These are phyloP conservation scores for Protea cynaroides DNA, from an alignment of 164 flowering plant genomes.

Conservation along the genomic window DNA sequence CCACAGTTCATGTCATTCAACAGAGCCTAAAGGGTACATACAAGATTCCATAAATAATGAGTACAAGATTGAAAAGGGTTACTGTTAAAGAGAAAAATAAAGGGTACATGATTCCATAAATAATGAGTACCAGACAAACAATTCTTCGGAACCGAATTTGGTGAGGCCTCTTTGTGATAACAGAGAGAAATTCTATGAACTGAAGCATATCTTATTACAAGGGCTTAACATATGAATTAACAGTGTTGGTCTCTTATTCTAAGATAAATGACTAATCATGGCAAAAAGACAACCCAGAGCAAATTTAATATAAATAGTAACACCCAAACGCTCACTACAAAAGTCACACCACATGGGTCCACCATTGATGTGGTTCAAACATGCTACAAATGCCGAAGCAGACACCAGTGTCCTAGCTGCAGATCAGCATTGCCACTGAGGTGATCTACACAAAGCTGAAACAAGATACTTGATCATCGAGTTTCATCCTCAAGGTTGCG, in stretches of 20 bases:
- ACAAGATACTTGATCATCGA: constrained; percentile 29
- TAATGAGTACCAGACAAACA: too few relatives aligned
- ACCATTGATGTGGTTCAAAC: background rate
- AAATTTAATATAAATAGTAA: background rate
- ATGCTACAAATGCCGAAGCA: background rate
- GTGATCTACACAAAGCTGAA: background rate
- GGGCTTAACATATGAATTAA: background rate
- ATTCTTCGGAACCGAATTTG: too few relatives aligned
- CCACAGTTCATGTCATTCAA: too few relatives aligned
- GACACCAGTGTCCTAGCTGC: background rate
- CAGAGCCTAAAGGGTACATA: too few relatives aligned
- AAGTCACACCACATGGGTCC: background rate
- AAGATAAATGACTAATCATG: background rate
- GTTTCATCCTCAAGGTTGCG: constrained; percentile 96
- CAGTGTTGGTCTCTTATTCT: background rate
- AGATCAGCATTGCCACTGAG: background rate
- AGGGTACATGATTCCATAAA: too few relatives aligned
- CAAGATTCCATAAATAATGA: too few relatives aligned
- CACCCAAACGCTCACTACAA: background rate
- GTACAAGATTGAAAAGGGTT: too few relatives aligned
- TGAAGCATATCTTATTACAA: background rate
- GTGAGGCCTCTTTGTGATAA: too few relatives aligned
- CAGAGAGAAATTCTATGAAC: background rate
- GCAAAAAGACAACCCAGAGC: background rate
- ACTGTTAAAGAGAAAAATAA: too few relatives aligned